These are phyloP conservation scores for Hypoxylon rubiginosum DNA, from an alignment of 2,329 filamentous ascomycete genomes.

Conservation along the genomic window DNA sequence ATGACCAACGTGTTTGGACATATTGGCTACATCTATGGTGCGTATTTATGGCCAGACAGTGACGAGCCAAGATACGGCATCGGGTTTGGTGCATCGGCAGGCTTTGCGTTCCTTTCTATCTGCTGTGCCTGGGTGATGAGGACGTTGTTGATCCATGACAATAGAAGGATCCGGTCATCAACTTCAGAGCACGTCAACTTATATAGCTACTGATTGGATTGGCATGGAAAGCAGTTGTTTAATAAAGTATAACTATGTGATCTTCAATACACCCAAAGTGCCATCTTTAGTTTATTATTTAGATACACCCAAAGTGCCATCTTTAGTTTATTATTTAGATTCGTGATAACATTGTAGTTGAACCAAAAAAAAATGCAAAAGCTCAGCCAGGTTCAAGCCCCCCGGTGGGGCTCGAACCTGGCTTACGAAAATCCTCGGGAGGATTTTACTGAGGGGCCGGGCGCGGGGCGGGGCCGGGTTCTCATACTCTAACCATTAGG, in stretches of 20 bases:
- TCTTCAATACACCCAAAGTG: background rate
- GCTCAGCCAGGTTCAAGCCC: no score
- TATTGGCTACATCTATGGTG: conserved; percentile 64
- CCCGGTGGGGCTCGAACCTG: no score
- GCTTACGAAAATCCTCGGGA: no score
- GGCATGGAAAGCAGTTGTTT: background rate
- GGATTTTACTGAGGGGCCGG: no score
- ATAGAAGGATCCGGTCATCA: conserved; percentile 56
- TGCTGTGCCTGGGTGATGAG: conserved; percentile 60
- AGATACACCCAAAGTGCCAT: background rate
- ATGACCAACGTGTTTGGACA: conserved; percentile 64
- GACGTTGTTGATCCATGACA: conserved; percentile 57
- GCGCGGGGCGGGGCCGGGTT: no score
- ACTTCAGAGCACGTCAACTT: conserved; percentile 54
- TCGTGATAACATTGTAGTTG: no score
- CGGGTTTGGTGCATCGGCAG: conserved; percentile 60
- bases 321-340: background rate
- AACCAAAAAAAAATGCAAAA: no score
- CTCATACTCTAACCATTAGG: no score
- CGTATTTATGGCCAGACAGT: conserved; percentile 62
- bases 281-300: background rate
- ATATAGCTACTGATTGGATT: conserved; percentile 52
- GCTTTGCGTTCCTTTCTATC: conserved; percentile 56
- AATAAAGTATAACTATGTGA: background rate
- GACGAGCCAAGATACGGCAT: conserved; percentile 62